Evolutionary conservation across 164 flowering plant genomes (phyloP).

Genomic region (Sextonia rubra): DNA sequence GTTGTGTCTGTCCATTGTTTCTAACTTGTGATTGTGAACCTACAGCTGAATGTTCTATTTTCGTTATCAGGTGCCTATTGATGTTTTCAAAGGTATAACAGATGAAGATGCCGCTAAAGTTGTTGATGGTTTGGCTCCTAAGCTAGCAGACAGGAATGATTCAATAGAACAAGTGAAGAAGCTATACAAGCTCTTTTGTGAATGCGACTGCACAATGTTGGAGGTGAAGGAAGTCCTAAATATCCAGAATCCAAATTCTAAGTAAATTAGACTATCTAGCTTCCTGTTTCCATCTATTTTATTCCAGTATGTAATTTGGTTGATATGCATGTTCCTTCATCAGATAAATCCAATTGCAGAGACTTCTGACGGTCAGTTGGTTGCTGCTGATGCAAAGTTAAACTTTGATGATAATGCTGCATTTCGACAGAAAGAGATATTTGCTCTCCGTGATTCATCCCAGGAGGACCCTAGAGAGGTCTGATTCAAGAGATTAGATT

Average conservation of each 20-base stretch:
- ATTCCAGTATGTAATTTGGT: neutral
- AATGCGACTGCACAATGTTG: slow-evolving; percentile 84
- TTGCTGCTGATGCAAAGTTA: slow-evolving; percentile 98
- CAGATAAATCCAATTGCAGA: slow-evolving; percentile 97
- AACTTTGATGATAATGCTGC: slow-evolving; percentile 99
- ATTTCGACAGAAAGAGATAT: slow-evolving; percentile 84
- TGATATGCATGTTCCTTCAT: slow-evolving; percentile 4
- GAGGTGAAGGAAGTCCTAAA: slow-evolving; percentile 54
- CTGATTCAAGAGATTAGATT: slow-evolving; percentile 1
- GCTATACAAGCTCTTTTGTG: slow-evolving; percentile 76
- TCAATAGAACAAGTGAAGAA: slow-evolving; percentile 97
- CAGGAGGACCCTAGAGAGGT: slow-evolving; percentile 99
- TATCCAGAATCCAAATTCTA: neutral
- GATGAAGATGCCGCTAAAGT: slow-evolving; percentile 99
- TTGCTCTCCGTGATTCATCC: slow-evolving; percentile 83
- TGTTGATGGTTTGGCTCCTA: slow-evolving; percentile 92
- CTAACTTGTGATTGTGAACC: neutral
- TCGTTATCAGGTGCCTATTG: slow-evolving; percentile 72
- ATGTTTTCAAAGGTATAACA: slow-evolving; percentile 90
- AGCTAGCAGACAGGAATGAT: slow-evolving; percentile 61
- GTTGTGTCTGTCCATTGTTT: neutral
- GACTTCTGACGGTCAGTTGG: slow-evolving; percentile 79
- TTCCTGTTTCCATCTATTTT: no score
- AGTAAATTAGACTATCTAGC: neutral
- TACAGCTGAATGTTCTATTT: neutral